Base-by-base conservation (phyloP, 2,329 filamentous ascomycete genomes). In the Diaporthe longicolla region DNA sequence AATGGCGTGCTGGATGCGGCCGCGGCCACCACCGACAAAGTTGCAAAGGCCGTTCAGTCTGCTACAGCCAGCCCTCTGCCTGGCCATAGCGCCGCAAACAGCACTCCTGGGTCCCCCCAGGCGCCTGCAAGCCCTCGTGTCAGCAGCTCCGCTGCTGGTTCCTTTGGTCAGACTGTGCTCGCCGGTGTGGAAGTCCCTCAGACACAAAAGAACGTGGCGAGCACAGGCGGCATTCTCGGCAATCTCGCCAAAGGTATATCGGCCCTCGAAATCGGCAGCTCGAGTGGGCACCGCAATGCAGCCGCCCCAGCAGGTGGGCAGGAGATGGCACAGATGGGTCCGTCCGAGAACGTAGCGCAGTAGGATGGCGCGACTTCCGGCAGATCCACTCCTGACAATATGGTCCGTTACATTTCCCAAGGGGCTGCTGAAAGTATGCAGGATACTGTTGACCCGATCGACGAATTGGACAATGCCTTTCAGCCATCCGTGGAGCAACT, bases 1-100 rank as follows among this genome's bases (percentile, higher is more conserved):
- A 99, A 99, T 79, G 91, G 90, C 0, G 86, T 89, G 48, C 83
- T 91, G 15, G 87, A 90, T 78, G 85, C 86, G 9, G 88, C 87
- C 4, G 87, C 88, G 21, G 86, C 87, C 4, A 87, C 87, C 9
- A 88, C 88, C 73, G 85, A 80, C 66, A 79, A 79, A 50, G 78
- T 79, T 2, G 80, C 81, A 1, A 77, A 78, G 4, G 71, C 74
- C 40, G 83, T 82, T 57, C 81, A 82, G 37, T 76, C 79, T 4
- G 76, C 76, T 75, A 71, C 73, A 57, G 70, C 73, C 17, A 77
- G 76, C 86, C 88, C 86, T 82, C 88, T 80, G 15, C 86, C 86
- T 79, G 84, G 84, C 81, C 85, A 71, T 26, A 77, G 72, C 43
- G 76, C 77, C 17, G 76, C 76, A 17, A 78, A 76, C 69, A 78